A percentile compares a stretch with the other conserved stretches of the same genome.
Conservation (phyloP, 441 rosid species). For the Dalechampia spathulata region DNA sequence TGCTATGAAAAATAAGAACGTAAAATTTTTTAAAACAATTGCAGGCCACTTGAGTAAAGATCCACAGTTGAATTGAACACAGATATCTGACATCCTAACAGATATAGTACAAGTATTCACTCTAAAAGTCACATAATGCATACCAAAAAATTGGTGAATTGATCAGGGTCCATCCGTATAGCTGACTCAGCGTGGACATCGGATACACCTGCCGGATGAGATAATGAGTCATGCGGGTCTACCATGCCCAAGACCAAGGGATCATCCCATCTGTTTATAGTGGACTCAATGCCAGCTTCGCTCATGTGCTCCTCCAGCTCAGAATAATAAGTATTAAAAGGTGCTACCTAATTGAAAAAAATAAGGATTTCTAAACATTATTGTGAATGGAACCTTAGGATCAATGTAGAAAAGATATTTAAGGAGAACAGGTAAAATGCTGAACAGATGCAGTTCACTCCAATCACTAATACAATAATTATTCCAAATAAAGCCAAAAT, state of each 20-base stretch:
- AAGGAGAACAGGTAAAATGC: no score
- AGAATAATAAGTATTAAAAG: constrained; percentile 89
- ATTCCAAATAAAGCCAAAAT: no score
- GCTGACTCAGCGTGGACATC: constrained; percentile 96
- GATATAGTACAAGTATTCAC: no score
- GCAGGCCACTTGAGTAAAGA: background rate
- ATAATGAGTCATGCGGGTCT: constrained; percentile 94
- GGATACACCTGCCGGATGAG: constrained; percentile 97
- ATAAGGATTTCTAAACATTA: background rate
- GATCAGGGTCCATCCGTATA: constrained; percentile 75
- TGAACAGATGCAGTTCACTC: no score
- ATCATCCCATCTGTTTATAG: constrained; percentile 86
- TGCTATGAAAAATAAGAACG: no score
- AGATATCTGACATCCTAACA: background rate
- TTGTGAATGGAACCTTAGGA: no score
- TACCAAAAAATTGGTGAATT: constrained; percentile 90
- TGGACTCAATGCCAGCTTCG: constrained; percentile 74
- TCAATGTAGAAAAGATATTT: no score
- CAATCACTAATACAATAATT: no score
- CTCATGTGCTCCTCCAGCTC: constrained; percentile 90
- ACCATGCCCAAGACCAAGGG: constrained; percentile 79
- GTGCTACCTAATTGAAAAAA: constrained; percentile 66
- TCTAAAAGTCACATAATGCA: background rate
- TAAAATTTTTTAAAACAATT: no score
- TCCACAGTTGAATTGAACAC: background rate